Conservation (phyloP, 2,329 filamentous ascomycete species). For the Diaporthe humulicola region DNA sequence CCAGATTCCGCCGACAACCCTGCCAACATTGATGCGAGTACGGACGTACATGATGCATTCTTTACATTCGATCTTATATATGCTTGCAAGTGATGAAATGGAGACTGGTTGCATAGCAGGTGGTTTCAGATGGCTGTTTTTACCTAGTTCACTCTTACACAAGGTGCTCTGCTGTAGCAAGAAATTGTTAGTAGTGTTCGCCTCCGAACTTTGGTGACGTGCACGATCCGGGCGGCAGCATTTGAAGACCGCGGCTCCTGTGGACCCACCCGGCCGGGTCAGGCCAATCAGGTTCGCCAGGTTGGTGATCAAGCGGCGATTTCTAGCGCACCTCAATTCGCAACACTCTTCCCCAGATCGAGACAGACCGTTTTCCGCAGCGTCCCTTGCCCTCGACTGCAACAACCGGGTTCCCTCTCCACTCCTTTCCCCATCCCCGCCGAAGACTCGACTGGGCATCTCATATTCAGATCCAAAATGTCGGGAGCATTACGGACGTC, state of each 20-base stretch:
- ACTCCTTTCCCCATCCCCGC: slow-evolving; percentile 1
- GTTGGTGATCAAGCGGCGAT: slow-evolving; percentile 39
- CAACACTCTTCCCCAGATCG: slow-evolving; percentile 6
- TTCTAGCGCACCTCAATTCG: slow-evolving; percentile 33
- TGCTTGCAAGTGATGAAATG: too few relatives aligned
- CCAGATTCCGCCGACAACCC: too few relatives aligned
- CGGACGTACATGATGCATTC: too few relatives aligned
- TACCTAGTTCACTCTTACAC: too few relatives aligned
- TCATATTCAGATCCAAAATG: slow-evolving; percentile 52
- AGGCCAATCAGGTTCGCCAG: slow-evolving; percentile 35
- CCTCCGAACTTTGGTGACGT: slow-evolving; percentile 32
- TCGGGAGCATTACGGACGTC: slow-evolving; percentile 63
- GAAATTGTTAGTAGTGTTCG: slow-evolving; percentile 28
- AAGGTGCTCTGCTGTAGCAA: neutral
- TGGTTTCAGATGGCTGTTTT: too few relatives aligned
- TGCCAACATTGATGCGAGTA: too few relatives aligned
- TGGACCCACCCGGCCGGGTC: neutral
- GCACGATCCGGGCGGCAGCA: slow-evolving; percentile 17
- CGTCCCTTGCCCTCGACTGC: neutral
- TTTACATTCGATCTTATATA: too few relatives aligned
- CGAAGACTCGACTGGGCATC: neutral
- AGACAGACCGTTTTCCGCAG: neutral
- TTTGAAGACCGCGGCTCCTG: slow-evolving; percentile 6
- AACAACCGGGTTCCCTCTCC: slow-evolving; percentile 2
- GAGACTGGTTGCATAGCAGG: neutral